phyloP scores from a whole-genome alignment of 2,329 filamentous ascomycete genomes.

The Colletotrichum aenigma region DNA sequence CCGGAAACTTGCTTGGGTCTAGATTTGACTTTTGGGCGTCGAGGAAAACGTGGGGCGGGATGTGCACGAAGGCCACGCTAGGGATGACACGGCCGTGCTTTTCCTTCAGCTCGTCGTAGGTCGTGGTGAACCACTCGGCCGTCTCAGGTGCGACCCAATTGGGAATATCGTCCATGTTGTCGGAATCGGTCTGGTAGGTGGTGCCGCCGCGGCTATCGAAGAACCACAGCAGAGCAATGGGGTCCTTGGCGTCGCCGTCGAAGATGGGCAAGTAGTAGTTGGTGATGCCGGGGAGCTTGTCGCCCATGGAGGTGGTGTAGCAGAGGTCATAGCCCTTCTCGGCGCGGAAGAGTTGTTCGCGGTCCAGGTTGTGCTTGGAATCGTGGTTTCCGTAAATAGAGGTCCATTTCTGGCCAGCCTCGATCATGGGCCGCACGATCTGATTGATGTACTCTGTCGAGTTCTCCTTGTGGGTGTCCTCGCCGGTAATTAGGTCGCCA shows the following conservation, averaged over 20 bases:
- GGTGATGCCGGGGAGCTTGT: conserved; percentile 17
- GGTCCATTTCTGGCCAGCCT: conserved; percentile 53
- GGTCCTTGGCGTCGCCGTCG: conserved; percentile 9
- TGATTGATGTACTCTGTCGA: conserved; percentile 53
- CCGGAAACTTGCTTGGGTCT: conserved; percentile 38
- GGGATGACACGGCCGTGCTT: conserved; percentile 21
- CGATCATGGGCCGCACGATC: conserved; percentile 51
- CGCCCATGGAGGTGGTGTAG: conserved; percentile 41
- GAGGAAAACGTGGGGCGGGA: conserved; percentile 21
- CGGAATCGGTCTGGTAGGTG: conserved; percentile 33
- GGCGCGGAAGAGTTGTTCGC: conserved; percentile 41
- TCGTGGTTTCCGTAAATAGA: conserved; percentile 69
- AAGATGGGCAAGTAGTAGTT: conserved; percentile 24
- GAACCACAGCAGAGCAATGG: conserved; percentile 56
- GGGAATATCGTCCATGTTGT: conserved; percentile 30
- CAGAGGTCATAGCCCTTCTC: conserved; percentile 59
- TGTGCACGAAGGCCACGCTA: conserved; percentile 24
- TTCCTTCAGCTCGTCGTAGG: conserved; percentile 26
- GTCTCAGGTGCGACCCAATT: conserved; percentile 50
- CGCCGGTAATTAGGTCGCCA: conserved; percentile 67
- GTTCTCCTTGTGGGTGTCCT: conserved; percentile 54
- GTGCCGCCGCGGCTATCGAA: conserved; percentile 57
- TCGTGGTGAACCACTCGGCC: conserved; percentile 47
- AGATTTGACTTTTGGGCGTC: conserved; percentile 21
- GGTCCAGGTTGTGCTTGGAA: conserved; percentile 50